Evolutionary conservation across 2,329 filamentous ascomycete genomes (phyloP).

Genomic region (Aspergillus aculeatinus): DNA sequence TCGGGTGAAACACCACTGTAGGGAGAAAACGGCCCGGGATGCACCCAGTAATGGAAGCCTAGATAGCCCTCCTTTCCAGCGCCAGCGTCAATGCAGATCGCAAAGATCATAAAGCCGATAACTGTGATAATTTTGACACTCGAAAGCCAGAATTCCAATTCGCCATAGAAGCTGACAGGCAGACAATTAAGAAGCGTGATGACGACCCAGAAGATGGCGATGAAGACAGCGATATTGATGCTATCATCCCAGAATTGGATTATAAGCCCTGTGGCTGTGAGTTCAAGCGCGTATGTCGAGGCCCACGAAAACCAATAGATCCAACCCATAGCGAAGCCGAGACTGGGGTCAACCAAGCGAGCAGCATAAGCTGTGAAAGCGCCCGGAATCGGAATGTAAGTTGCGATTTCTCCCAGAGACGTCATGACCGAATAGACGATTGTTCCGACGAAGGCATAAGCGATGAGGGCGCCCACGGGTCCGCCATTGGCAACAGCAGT

Average conservation of each 20-base stretch:
- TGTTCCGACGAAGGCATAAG: conserved; percentile 67
- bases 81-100: conserved; percentile 72
- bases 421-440: conserved; percentile 76
- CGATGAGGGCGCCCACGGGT: conserved; percentile 65
- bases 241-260: conserved; percentile 70
- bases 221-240: conserved; percentile 69
- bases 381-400: conserved; percentile 73
- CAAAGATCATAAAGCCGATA: conserved; percentile 73
- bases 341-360: conserved; percentile 69
- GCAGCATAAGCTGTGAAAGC: conserved; percentile 75
- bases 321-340: conserved; percentile 79
- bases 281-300: conserved; percentile 69
- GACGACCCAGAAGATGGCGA: conserved; percentile 69
- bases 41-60: conserved; percentile 69
- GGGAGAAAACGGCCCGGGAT: conserved; percentile 66
- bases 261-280: conserved; percentile 70
- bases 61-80: conserved; percentile 67
- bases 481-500: conserved; percentile 62
- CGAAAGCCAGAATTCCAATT: conserved; percentile 77
- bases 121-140: conserved; percentile 75
- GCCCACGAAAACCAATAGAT: conserved; percentile 80
- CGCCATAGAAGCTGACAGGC: conserved; percentile 70
- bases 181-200: conserved; percentile 70
- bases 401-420: conserved; percentile 66
- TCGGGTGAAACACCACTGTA: conserved; percentile 37